Percentiles rank a stretch among this genome's conserved stretches.
Conservation (phyloP, 441 rosid species). For the Euphorbia schlechtendalii region DNA sequence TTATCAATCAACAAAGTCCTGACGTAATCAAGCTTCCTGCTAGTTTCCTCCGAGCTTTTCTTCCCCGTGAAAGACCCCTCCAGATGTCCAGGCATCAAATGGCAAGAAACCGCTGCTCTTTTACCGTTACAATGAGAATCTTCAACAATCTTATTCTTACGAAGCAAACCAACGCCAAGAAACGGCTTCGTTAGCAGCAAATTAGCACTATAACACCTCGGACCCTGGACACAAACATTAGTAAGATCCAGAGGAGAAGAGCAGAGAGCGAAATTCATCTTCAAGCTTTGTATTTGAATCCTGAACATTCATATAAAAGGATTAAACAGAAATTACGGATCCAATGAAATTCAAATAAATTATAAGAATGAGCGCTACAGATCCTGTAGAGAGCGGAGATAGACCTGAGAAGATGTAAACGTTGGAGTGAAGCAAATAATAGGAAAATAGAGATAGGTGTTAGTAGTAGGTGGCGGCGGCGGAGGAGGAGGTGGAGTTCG, state of each 20-base stretch:
- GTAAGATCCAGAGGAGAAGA: constrained; percentile 36
- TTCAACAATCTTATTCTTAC: constrained; percentile 25
- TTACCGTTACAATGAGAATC: constrained; percentile 26
- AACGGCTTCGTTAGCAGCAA: constrained; percentile 24
- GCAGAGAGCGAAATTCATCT: constrained; percentile 38
- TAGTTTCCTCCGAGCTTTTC: constrained; percentile 33
- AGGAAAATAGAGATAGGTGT: neutral
- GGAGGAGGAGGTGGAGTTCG: neutral
- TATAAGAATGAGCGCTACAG: neutral
- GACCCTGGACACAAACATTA: constrained; percentile 36
- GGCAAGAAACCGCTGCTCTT: constrained; percentile 34
- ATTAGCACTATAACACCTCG: constrained; percentile 21
- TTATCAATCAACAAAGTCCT: constrained; percentile 91
- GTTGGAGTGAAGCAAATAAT: neutral
- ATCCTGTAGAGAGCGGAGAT: neutral
- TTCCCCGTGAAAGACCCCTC: constrained; percentile 49
- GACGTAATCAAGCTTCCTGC: constrained; percentile 49
- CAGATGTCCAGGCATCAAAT: constrained; percentile 40
- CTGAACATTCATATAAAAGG: constrained; percentile 5
- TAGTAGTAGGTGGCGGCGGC: neutral
- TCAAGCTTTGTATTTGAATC: constrained; percentile 12
- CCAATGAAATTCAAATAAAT: neutral
- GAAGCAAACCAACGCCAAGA: constrained; percentile 26
- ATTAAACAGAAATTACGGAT: neutral
- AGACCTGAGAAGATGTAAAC: neutral